Conservation (phyloP, 306 rosid species). For the Lathyrus sativus region DNA sequence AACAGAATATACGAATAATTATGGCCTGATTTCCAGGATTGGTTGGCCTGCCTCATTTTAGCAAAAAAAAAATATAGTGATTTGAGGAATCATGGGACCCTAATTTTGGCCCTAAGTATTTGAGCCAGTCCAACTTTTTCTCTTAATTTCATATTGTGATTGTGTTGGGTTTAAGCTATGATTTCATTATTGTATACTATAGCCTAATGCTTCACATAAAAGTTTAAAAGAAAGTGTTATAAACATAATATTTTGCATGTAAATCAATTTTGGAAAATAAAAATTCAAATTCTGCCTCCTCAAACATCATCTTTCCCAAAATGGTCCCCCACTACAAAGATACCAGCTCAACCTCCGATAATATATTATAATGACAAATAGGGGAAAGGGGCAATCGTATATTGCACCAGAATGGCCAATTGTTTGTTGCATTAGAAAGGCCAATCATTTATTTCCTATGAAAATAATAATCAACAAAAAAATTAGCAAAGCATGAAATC, state of each 20-base stretch:
- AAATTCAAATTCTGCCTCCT: background rate
- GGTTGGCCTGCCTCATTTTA: background rate
- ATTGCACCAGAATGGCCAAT: constrained; percentile 13
- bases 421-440: constrained; percentile 5
- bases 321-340: background rate
- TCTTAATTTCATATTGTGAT: background rate
- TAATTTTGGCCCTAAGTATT: constrained; percentile 17
- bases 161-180: constrained; percentile 6
- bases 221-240: background rate
- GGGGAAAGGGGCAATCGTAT: background rate
- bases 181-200: constrained; percentile 2
- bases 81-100: background rate
- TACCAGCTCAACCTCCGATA: constrained; percentile 5
- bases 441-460: background rate
- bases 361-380: constrained; percentile 9
- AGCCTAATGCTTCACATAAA: background rate
- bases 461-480: background rate
- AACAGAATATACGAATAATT: background rate
- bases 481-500: background rate
- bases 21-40: background rate
- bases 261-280: background rate
- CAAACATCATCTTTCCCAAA: constrained; percentile 8
- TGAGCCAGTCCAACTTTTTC: constrained; percentile 5
- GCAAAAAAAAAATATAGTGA: background rate
- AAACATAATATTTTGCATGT: constrained; percentile 9